A percentile compares a stretch with the other conserved stretches of the same genome.
Conservation (phyloP, 2,329 filamentous ascomycete genomes). For the Endoconidiophora polonica region DNA sequence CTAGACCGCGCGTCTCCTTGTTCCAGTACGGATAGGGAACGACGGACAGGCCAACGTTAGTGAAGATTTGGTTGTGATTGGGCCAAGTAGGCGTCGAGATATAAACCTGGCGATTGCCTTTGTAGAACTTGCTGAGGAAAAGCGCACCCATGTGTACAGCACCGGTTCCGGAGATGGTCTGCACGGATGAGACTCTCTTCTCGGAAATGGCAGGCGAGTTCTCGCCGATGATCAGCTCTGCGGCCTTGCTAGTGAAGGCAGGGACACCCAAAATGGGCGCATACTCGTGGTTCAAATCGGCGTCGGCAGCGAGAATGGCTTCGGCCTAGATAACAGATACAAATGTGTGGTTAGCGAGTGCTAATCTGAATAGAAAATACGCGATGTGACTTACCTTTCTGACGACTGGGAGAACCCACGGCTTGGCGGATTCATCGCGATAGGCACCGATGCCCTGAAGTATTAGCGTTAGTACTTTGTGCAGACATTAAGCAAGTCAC, state of each 20-base stretch:
- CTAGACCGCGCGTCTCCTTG: slow-evolving; percentile 72
- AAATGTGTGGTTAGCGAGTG: neutral
- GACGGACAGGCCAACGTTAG: slow-evolving; percentile 65
- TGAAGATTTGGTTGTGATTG: slow-evolving; percentile 98
- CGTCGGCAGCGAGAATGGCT: slow-evolving; percentile 72
- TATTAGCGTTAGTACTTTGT: neutral
- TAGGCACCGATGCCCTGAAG: slow-evolving; percentile 69
- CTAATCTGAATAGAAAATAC: neutral
- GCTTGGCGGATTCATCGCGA: slow-evolving; percentile 86
- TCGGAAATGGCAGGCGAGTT: slow-evolving; percentile 70
- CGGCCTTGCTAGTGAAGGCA: slow-evolving; percentile 74
- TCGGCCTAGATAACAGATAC: slow-evolving; percentile 52
- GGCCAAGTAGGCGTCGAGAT: slow-evolving; percentile 93
- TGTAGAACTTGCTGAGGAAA: slow-evolving; percentile 85
- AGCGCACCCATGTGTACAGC: slow-evolving; percentile 85
- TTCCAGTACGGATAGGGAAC: slow-evolving; percentile 89
- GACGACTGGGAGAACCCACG: slow-evolving; percentile 91
- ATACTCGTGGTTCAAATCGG: slow-evolving; percentile 93
- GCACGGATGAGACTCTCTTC: slow-evolving; percentile 64
- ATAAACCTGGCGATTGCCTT: slow-evolving; percentile 60
- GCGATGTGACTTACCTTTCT: slow-evolving; percentile 54
- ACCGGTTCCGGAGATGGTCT: slow-evolving; percentile 95
- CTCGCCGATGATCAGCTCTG: slow-evolving; percentile 71
- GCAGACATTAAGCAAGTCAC: neutral
- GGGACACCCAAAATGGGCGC: slow-evolving; percentile 83